Evolutionary conservation across 495 filamentous ascomycete species (phyloP), one percentile per base, ranked within the genome.

Genomic region (Xylaria flabelliformis): DNA sequence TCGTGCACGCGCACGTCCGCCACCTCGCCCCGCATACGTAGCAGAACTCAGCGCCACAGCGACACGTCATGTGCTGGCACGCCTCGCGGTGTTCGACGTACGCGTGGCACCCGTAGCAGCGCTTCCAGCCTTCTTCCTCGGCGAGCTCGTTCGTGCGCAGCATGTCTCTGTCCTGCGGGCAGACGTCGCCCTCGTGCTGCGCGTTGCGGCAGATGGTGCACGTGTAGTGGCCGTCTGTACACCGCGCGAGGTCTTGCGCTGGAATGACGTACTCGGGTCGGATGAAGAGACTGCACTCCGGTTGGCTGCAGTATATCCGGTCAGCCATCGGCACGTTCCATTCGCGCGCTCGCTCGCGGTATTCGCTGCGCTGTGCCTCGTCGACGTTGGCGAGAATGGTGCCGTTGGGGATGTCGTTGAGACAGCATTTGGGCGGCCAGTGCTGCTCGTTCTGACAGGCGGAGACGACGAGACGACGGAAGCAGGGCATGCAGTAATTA

Each of bases 1-100:
- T 78, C 12, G 74, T 77, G 56, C 82, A 84, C 1, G 4, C 46
- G 64, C 83, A 85, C 0, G 80, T 83, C 24, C 76, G 71, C 82
- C 82, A 85, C 7, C 64, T 71, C 10, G 73, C 74, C 0, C 81
- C 80, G 72, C 86, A 88, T 21, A 82, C 83, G 68, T 86, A 88
- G 75, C 87, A 88, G 76, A 88, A 89, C 53, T 86, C 75, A 1
- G 79, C 79, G 9, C 83, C 79, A 77, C 85, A 88, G 48, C 76
- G 79, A 69, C 86, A 89, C 7, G 81, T 87, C 84, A 88, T 87
- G 75, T 87, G 85, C 63, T 84, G 80, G 70, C 87, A 88, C 0
- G 83, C 87, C 32, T 82, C 81, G 29, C 69, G 74, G 67, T 84
- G 83, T 74, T 88, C 86, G 26, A 79, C 77, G 41, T 74, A 79